Evolutionary conservation across 2,329 filamentous ascomycete genomes (phyloP).

Genomic region (Septoria linicola): DNA sequence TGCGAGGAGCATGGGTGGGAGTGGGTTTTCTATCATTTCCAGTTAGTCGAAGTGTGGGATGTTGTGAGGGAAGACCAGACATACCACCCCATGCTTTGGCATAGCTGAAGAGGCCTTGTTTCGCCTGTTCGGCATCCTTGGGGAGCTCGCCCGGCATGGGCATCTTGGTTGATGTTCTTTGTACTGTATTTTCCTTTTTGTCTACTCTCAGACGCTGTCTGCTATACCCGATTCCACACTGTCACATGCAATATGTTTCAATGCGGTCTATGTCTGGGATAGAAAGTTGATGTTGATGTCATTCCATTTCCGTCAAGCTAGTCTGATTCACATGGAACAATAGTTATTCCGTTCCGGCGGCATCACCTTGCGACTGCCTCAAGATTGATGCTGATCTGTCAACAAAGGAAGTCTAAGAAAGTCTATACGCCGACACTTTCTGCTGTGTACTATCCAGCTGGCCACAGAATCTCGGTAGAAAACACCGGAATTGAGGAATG

Average conservation of each 20-base stretch:
- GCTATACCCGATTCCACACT: neutral
- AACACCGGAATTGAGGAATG: neutral
- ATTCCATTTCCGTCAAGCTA: neutral
- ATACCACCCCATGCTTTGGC: slow-evolving; percentile 55
- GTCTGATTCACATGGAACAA: too few species aligned
- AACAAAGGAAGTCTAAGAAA: slow-evolving; percentile 15
- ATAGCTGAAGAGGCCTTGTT: slow-evolving; percentile 46
- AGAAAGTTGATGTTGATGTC: neutral
- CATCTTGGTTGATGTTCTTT: slow-evolving; percentile 27
- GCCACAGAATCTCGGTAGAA: slow-evolving; percentile 1
- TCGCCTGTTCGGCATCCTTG: slow-evolving; percentile 39
- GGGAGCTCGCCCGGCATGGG: slow-evolving; percentile 44
- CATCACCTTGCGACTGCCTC: neutral
- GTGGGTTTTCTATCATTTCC: slow-evolving; percentile 55
- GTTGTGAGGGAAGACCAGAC: slow-evolving; percentile 26
- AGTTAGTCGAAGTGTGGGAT: neutral
- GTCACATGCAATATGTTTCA: slow-evolving; percentile 1
- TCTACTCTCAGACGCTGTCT: too few species aligned
- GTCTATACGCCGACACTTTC: too few species aligned
- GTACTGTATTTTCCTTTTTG: too few species aligned
- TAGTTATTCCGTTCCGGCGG: too few species aligned
- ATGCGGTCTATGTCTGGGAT: neutral
- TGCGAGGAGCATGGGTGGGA: slow-evolving; percentile 64
- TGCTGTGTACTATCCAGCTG: too few species aligned
- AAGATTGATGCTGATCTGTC: slow-evolving; percentile 19